Conservation (phyloP, 345 rosid genomes). For the Anastatica hierochuntica region DNA sequence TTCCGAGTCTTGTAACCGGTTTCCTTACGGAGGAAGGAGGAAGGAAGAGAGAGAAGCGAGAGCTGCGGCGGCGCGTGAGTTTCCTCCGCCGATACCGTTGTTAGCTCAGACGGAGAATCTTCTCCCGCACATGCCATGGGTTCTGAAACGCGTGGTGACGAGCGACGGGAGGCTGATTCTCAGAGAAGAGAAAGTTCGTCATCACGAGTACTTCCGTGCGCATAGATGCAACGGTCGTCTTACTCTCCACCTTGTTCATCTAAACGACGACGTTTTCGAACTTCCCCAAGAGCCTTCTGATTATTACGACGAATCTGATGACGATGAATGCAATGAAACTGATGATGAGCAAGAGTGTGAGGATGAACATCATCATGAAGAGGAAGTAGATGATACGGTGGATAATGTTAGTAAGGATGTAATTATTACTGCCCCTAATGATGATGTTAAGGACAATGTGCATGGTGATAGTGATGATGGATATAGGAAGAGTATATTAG, state of each 20-base stretch:
- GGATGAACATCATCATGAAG: neutral
- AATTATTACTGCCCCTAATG: neutral
- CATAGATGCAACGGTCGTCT: constrained; percentile 62
- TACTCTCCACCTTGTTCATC: constrained; percentile 51
- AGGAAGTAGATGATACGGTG: constrained; percentile 9
- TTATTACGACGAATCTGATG: constrained; percentile 7
- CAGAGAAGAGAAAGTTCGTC: constrained; percentile 48
- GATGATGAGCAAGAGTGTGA: neutral
- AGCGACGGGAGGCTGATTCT: constrained; percentile 62
- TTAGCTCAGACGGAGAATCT: constrained; percentile 48
- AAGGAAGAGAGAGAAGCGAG: constrained; percentile 25
- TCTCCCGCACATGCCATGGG: constrained; percentile 52
- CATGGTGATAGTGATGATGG: constrained; percentile 17
- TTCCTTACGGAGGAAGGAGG: constrained; percentile 23
- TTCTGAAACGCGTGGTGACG: constrained; percentile 46
- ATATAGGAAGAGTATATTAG: constrained; percentile 8
- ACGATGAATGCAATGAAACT: neutral
- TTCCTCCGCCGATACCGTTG: constrained; percentile 63
- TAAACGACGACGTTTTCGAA: constrained; percentile 26
- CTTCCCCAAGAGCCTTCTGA: constrained; percentile 17
- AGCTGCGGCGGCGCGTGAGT: constrained; percentile 39
- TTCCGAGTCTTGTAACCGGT: neutral
- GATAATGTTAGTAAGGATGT: constrained; percentile 2
- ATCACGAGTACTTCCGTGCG: constrained; percentile 58
- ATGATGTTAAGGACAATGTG: constrained; percentile 17